phyloP scores from a whole-genome alignment of 352 stramenopile genomes.

The Phytophthora fragariae region DNA sequence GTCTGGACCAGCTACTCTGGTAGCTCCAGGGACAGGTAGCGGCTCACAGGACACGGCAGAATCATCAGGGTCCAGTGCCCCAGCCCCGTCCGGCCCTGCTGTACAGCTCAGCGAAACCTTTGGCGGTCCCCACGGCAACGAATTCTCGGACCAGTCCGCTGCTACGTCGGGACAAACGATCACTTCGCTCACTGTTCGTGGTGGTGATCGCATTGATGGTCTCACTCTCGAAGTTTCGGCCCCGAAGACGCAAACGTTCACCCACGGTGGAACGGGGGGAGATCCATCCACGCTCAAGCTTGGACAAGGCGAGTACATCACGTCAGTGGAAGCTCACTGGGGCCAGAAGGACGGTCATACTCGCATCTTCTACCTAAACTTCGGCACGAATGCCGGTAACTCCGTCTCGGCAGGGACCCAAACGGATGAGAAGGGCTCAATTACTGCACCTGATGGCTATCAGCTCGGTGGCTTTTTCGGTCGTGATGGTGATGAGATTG shows the following conservation, averaged over 20 bases:
- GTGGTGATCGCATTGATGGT: constrained; percentile 10
- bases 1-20: constrained; percentile 3
- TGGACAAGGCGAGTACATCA: constrained; percentile 8
- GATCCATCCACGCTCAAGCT: constrained; percentile 13
- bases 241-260: constrained; percentile 7
- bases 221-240: constrained; percentile 7
- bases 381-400: constrained; percentile 15
- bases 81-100: background rate
- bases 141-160: constrained; percentile 14
- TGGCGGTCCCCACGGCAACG: constrained; percentile 18
- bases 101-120: constrained; percentile 29
- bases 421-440: constrained; percentile 6
- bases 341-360: constrained; percentile 13
- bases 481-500: constrained; percentile 20
- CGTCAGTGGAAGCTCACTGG: constrained; percentile 17
- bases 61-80: background rate
- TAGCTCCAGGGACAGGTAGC: background rate
- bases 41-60: background rate
- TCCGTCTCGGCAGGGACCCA: constrained; percentile 7
- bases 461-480: constrained; percentile 16
- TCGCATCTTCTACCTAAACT: constrained; percentile 15
- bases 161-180: constrained; percentile 7
- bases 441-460: constrained; percentile 11
- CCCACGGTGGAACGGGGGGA: constrained; percentile 12
- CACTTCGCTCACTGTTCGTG: constrained; percentile 7